phyloP scores from a whole-genome alignment of 1,139 yeast genomes.

The Nakaseomyces uthaithaninus region DNA sequence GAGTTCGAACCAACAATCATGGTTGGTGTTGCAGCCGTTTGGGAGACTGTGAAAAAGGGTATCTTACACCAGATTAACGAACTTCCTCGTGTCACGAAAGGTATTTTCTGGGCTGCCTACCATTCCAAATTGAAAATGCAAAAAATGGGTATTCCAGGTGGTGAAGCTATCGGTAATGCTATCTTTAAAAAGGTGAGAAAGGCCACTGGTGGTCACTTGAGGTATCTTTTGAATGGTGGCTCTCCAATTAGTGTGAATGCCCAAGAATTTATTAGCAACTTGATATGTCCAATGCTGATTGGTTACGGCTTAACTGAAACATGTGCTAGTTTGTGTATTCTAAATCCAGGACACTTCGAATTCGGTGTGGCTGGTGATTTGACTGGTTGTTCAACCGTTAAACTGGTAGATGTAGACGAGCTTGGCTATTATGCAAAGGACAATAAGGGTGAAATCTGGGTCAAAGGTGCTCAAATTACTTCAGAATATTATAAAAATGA shows the following conservation, averaged over 20 bases:
- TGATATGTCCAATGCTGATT: slow-evolving; percentile 79
- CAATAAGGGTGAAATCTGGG: slow-evolving; percentile 85
- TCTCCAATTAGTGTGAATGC: slow-evolving; percentile 82
- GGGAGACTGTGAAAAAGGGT: slow-evolving; percentile 96
- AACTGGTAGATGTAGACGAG: slow-evolving; percentile 84
- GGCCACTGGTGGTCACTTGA: slow-evolving; percentile 90
- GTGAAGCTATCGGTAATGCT: slow-evolving; percentile 52
- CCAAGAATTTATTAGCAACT: slow-evolving; percentile 67
- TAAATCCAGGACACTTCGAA: slow-evolving; percentile 58
- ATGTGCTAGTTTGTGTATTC: slow-evolving; percentile 78
- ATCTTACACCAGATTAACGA: slow-evolving; percentile 65
- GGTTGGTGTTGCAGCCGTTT: slow-evolving; percentile 99
- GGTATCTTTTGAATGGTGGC: slow-evolving; percentile 81
- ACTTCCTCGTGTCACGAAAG: slow-evolving; percentile 61
- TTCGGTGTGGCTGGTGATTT: slow-evolving; percentile 76
- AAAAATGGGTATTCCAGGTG: slow-evolving; percentile 65
- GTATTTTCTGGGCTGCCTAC: slow-evolving; percentile 83
- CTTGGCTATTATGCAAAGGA: slow-evolving; percentile 88
- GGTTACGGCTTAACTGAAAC: slow-evolving; percentile 98
- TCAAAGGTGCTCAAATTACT: slow-evolving; percentile 67
- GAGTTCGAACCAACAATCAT: slow-evolving; percentile 85
- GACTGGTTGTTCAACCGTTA: slow-evolving; percentile 79
- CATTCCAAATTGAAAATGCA: slow-evolving; percentile 58
- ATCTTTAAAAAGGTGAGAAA: slow-evolving; percentile 82
- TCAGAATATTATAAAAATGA: slow-evolving; percentile 76